Base-by-base conservation (phyloP, 176 grass and related monocot genomes). In the Triticum monococcum region DNA sequence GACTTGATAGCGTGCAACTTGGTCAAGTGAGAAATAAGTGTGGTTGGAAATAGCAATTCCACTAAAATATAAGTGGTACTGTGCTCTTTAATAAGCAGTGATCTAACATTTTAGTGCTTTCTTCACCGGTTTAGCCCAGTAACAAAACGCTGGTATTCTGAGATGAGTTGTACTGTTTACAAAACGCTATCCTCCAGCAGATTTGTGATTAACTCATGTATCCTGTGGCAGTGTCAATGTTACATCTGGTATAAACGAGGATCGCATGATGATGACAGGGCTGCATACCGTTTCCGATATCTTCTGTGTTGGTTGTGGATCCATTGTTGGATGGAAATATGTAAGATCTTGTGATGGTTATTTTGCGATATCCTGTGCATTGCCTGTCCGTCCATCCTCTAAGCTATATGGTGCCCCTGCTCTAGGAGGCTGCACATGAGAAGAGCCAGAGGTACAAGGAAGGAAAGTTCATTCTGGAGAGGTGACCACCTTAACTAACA, bases 291-390 rank as follows among this genome's bases (percentile, higher is more conserved):
- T 99, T 83, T 97, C 60, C 66, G 97, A 99, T 72, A 95, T 99
- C 77, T 96, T 99, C 87, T 99, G 97, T 91, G 87, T 98, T 94
- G 92, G 97, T 81, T 99, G 94, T 59, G 97, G 97, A 54, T 91
- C 97, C 24, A 89, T 96, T 87, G 97, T 99, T 90, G 97, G 97
- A 76, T 99, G 97, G 97, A 99, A 99, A 99, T 99, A 99, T 85
- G 97, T 99, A 94, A 92, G 93, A 43, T 40, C 40, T 76, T n/a
- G 22, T 80, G 37, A 65, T n/a, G 52, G 26, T 71, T 37, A 76
- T 75, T 25, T 82, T 60, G 13, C 79, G 40, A n/a, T 68, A 74
- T 79, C 24, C n/a, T 66, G 22, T 87, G 17, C 86, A 79, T 77
- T 86, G 48, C 45, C 38, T 69, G 35, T 76, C 41, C 32, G 35